Evolutionary conservation across 2,329 filamentous ascomycete species (phyloP).

Genomic region (Ceratocystis papillata): DNA sequence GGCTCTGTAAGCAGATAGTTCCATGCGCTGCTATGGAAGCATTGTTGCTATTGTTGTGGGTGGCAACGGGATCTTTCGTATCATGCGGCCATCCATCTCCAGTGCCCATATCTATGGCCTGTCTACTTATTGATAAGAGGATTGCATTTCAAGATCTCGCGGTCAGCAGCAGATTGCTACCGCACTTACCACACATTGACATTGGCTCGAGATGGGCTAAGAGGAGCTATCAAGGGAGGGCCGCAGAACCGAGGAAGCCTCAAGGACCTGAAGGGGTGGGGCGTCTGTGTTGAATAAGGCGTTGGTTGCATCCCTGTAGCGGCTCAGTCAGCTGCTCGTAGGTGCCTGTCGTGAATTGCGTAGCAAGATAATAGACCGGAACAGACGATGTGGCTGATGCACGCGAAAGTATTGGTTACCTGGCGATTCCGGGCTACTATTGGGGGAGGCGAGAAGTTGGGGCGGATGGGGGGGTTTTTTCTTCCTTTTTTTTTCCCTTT

Average conservation of each 20-base stretch:
- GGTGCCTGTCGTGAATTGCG: background rate
- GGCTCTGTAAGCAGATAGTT: no score
- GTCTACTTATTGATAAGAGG: background rate
- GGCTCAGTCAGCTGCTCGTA: background rate
- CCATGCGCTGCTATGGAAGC: background rate
- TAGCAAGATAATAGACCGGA: slow-evolving; percentile 22
- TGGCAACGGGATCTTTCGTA: slow-evolving; percentile 6
- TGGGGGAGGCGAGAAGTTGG: no score
- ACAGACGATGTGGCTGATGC: slow-evolving; percentile 12
- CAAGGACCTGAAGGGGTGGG: background rate
- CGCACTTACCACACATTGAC: background rate
- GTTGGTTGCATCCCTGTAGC: background rate
- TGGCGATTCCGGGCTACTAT: background rate
- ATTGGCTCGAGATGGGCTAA: background rate
- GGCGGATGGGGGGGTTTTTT: background rate
- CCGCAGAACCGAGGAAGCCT: background rate
- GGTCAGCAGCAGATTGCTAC: background rate
- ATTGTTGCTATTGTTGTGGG: background rate
- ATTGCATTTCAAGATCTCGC: slow-evolving; percentile 5
- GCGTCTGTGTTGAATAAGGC: background rate
- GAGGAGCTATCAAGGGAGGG: background rate
- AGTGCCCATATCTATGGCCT: background rate
- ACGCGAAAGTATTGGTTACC: background rate
- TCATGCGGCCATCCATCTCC: background rate
- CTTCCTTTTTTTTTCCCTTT: background rate